phyloP scores from a whole-genome alignment of 1,284 basidiomycete species.

The Neolentinus lepideus region DNA sequence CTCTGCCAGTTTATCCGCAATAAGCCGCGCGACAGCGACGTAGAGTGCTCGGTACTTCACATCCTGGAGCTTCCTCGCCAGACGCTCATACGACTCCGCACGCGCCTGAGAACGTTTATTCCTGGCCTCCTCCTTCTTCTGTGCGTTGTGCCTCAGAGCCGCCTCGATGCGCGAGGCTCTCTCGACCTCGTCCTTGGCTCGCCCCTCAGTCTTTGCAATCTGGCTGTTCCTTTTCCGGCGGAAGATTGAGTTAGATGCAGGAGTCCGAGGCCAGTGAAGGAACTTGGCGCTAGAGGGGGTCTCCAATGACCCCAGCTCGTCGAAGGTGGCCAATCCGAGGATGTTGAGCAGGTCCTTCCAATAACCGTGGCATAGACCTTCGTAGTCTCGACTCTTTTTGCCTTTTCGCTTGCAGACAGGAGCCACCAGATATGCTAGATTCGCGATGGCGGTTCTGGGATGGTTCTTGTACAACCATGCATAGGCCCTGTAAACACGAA shows the following conservation, averaged over 20 bases:
- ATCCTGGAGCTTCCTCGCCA: constrained; percentile 37
- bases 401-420: constrained; percentile 29
- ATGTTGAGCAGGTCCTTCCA: constrained; percentile 68
- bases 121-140: constrained; percentile 17
- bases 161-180: neutral
- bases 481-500: constrained; percentile 31
- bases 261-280: constrained; percentile 11
- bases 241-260: neutral
- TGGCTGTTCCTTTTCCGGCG: constrained; percentile 4
- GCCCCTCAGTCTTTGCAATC: neutral
- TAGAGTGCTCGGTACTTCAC: constrained; percentile 53
- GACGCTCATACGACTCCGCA: constrained; percentile 22
- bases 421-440: constrained; percentile 41
- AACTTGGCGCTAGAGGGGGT: constrained; percentile 26
- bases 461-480: constrained; percentile 61
- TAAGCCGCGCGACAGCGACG: constrained; percentile 53
- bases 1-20: constrained; percentile 39
- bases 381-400: neutral
- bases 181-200: neutral
- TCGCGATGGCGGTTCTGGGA: constrained; percentile 54
- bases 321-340: constrained; percentile 42
- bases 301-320: constrained; percentile 30
- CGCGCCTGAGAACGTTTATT: constrained; percentile 17
- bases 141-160: neutral
- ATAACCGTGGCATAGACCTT: constrained; percentile 43